Evolutionary conservation across 768 basidiomycete genomes (phyloP), one percentile per base, ranked within the genome.

Genomic region (Mycena chlorophos): DNA sequence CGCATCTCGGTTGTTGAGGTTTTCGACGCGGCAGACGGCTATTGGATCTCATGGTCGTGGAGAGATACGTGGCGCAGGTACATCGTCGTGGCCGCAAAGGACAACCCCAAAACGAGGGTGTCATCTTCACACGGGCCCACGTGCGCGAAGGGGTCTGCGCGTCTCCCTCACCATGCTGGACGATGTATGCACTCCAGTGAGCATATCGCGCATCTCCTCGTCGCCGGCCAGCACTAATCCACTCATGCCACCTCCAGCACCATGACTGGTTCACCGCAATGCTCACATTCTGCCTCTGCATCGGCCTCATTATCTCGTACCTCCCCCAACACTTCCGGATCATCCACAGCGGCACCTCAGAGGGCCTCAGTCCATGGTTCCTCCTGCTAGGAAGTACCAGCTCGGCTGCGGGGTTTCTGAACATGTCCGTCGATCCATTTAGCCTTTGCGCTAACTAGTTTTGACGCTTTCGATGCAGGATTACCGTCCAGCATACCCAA

Each of bases 351-450:
- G 79, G 83, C 34, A 88, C 93, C 0, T 93, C 89, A 0, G 87
- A 95, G 62, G 97, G 97, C 0, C 85, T 98, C 60, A 94, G 90
- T 58, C 93, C 95, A 17, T 87, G 89, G 82, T 98, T 91, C 66
- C 74, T 98, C 29, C 76, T 98, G 5, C 82, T 98, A 0, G 97
- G 97, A 5, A 87, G 87, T 58, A 91, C 89, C 0, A 90, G 89
- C 16, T 83, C 86, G 13, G 88, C 91, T 2, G 86, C 91, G 0
- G 89, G 82, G 0, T 82, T 94, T 81, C 74, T 95, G 47, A 97
- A 97, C 68, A 85, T 96, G 85, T 90, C 62, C 50, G n/a, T n/a
- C n/a, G n/a, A n/a, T n/a, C n/a, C n/a, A n/a, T n/a, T 82, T 68
- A 12, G 28, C 4, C 28, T 50, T 25, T 20, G 20, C n/a, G 16